Percentiles rank a stretch among this genome's conserved stretches.
Conservation (phyloP, 2,329 filamentous ascomycete species). For the Cladosporium oxysporum region DNA sequence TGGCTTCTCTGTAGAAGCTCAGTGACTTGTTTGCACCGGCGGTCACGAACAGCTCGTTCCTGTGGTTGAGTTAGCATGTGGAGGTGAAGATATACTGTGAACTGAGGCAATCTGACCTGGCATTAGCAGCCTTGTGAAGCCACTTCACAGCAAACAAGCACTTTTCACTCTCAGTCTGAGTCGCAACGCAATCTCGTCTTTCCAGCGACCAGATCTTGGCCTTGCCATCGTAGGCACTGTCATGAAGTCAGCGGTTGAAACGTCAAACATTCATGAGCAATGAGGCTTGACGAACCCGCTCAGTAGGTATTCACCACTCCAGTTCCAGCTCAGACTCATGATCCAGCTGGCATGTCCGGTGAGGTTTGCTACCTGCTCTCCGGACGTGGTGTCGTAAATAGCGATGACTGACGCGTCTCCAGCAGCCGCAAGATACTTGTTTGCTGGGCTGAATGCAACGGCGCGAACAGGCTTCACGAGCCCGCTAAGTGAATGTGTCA, state of each 20-base stretch:
- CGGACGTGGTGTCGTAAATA: conserved; percentile 87
- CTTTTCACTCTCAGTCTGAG: conserved; percentile 87
- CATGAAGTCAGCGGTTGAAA: not conserved
- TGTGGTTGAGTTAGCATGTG: not conserved
- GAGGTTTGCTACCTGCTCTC: conserved; percentile 87
- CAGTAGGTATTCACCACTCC: conserved; percentile 86
- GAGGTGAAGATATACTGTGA: too few species aligned
- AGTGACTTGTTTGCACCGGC: conserved; percentile 75
- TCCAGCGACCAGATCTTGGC: conserved; percentile 96
- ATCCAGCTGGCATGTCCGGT: conserved; percentile 83
- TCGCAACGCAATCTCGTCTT: conserved; percentile 80
- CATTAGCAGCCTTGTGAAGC: conserved; percentile 66
- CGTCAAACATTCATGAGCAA: fast-evolving
- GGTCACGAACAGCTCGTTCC: conserved; percentile 72
- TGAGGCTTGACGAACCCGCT: conserved; percentile 57
- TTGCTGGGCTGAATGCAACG: conserved; percentile 83
- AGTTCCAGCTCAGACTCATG: conserved; percentile 87
- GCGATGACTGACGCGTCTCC: conserved; percentile 88
- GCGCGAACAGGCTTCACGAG: conserved; percentile 83
- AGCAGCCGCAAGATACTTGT: conserved; percentile 81
- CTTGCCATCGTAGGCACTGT: conserved; percentile 75
- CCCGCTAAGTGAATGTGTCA: conserved; percentile 86
- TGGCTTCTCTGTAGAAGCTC: conserved; percentile 83
- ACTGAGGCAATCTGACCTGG: conserved; percentile 34
- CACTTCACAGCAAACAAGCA: conserved; percentile 78